Evolutionary conservation across 495 filamentous ascomycete genomes (phyloP), one percentile per base, ranked within the genome.

Genomic region (Jackrogersella multiformis): DNA sequence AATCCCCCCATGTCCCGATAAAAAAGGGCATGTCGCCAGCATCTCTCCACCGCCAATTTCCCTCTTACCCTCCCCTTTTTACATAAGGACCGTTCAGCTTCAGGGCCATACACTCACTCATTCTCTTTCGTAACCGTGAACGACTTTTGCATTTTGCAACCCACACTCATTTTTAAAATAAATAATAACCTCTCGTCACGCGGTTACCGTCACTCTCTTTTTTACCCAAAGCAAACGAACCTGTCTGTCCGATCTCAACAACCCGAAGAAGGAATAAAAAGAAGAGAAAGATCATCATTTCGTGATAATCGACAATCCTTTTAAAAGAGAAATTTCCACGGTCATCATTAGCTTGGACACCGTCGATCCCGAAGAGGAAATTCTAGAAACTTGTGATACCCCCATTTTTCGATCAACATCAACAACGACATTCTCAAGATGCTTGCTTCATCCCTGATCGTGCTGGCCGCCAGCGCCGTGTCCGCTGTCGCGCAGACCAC

Each of bases 401-500:
- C 68, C 62, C 64, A 46, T 55, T 66, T 60, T 67, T 64, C 63
- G 63, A 63, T 71, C 58, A 48, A 63, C 60, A 49, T 5, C 42
- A 55, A 12, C 24, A 55, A 36, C 48, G 26, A 41, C 10, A 54
- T 61, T 56, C n/a, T n/a, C 67, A 73, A 64, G 39, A 74, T 74
- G 72, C 70, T 51, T 15, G 32, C 55, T 55, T 70, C 72, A 59
- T 73, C 66, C n/a, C 30, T 74, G 42, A 42, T 74, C 49, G 38
- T 73, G 39, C 32, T 74, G 66, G 72, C 61, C 56, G 72, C 61
- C 41, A 38, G 66, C 61, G 72, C 60, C 64, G 35, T 60, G 52
- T 70, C 72, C 54, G 72, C 64, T 10, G 63, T 69, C 48, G 70
- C 72, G 56, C 66, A 74, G 12, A 79, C 74, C 46, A 74, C 74